Evolutionary conservation across 345 rosid species (phyloP), one percentile per base, ranked within the genome.

Genomic region (Gossypium arboreum): DNA sequence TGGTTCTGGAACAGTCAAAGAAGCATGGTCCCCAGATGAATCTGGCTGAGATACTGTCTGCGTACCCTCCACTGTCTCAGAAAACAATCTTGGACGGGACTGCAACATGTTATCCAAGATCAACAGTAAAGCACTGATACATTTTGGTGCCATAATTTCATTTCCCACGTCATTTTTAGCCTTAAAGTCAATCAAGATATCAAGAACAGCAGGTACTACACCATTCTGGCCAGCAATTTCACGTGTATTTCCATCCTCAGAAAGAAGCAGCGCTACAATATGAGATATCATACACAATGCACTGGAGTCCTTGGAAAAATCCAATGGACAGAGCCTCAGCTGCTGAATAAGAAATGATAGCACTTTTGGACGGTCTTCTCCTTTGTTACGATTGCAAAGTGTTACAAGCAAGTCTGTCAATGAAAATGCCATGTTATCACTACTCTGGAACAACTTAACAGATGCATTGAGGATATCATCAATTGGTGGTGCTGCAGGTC

Each of bases 391-490:
- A 79, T 85, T 88, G 89, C 97, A 91, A 29, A 94, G 91, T 18
- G 97, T 88, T 83, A 88, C 89, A 64, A 92, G 88, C 85, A 94
- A 87, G 84, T 94, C 98, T 17, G 92, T 82, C 84, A 94, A 81
- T 13, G 97, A 84, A 87, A 92, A 94, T 59, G 94, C 89, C 80
- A 88, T 73, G 54, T 88, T 79, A 81, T 91, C 94, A 81, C 87
- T 85, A 79, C 90, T 85, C 74, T 88, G 97, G 67, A 87, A 90
- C 82, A 94, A 80, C 76, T 94, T 94, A 76, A 90, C 81, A 17
- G 90, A 83, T 77, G 93, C 93, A 80, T 89, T 79, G 84, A 94
- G 97, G 56, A 94, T 86, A 85, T 91, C 92, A 76, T 92, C 95
- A 73, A 90, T 84, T n/a, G 97, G 97, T 59, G 95, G 97, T 50